Percentiles rank a stretch among this genome's conserved stretches.
These are phyloP conservation scores for Helenozyma baotianmanensis DNA, from an alignment of 805 yeast species.

Conservation along the genomic window DNA sequence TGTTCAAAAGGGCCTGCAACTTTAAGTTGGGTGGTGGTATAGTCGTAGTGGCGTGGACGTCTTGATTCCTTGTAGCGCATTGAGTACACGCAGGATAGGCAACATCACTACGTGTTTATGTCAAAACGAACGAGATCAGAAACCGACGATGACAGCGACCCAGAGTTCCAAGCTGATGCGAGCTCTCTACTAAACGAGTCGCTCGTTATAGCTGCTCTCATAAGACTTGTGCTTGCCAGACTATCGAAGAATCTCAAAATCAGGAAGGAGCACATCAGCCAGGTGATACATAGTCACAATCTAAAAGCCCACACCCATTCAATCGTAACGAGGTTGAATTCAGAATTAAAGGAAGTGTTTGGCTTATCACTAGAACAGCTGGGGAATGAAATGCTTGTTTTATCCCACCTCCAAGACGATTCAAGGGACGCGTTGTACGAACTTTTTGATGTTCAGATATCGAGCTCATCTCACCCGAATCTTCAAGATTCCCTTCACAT, in stretches of 20 bases:
- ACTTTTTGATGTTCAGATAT: slow-evolving; percentile 18
- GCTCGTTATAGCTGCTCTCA: slow-evolving; percentile 6
- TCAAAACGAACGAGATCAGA: not conserved
- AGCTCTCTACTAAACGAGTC: no score
- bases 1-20: no score
- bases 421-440: slow-evolving; percentile 22
- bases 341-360: slow-evolving; percentile 19
- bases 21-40: no score
- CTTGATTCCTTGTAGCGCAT: no score
- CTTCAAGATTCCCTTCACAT: slow-evolving; percentile 9
- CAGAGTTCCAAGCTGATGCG: no score
- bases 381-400: slow-evolving; percentile 17
- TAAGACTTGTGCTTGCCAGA: slow-evolving; percentile 11
- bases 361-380: slow-evolving; percentile 21
- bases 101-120: not conserved
- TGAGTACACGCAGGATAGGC: not conserved
- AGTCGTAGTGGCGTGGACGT: no score
- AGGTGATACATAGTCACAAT: slow-evolving; percentile 9
- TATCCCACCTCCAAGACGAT: slow-evolving; percentile 16
- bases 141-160: no score
- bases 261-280: slow-evolving; percentile 11
- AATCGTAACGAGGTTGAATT: slow-evolving; percentile 16
- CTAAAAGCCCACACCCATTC: slow-evolving; percentile 18
- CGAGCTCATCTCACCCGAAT: no score
- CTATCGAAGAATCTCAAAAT: slow-evolving; percentile 9